These are phyloP conservation scores for Croton setiger DNA, from an alignment of 441 rosid species.

Conservation along the genomic window DNA sequence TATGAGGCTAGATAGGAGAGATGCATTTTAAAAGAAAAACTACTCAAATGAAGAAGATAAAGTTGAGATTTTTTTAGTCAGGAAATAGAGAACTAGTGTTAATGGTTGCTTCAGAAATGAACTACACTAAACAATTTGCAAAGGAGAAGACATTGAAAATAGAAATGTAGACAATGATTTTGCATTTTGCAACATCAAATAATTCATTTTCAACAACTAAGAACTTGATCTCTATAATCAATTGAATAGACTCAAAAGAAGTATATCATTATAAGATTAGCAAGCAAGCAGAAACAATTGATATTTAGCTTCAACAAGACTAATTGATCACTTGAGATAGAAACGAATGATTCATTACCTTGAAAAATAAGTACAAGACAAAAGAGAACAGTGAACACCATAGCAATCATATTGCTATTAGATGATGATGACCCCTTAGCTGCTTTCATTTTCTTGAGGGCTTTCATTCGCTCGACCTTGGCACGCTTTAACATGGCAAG, in stretches of 20 bases:
- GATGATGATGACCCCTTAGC: conserved; percentile 67
- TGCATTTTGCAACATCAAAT: neutral
- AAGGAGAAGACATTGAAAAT: neutral
- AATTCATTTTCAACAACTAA: neutral
- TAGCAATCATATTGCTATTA: conserved; percentile 47
- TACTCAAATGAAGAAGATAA: neutral
- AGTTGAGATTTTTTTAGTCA: neutral
- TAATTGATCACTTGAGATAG: neutral
- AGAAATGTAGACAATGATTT: neutral
- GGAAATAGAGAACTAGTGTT: neutral
- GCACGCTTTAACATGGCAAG: conserved; percentile 85
- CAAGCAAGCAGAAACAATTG: too few species aligned
- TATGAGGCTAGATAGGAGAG: neutral
- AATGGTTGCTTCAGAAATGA: neutral
- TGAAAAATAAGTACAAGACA: conserved; percentile 48
- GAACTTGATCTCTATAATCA: neutral
- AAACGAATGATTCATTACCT: conserved; percentile 13
- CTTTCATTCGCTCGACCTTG: conserved; percentile 75
- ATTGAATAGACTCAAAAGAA: neutral
- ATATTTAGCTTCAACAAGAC: neutral
- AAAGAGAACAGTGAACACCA: conserved; percentile 61
- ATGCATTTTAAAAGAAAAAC: neutral
- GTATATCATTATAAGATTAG: too few species aligned
- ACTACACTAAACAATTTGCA: neutral
- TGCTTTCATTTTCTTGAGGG: conserved; percentile 79